Percentiles rank a stretch among this genome's conserved stretches.
phyloP scores from a whole-genome alignment of 2,329 filamentous ascomycete species.

The Cercospora nicotianae region DNA sequence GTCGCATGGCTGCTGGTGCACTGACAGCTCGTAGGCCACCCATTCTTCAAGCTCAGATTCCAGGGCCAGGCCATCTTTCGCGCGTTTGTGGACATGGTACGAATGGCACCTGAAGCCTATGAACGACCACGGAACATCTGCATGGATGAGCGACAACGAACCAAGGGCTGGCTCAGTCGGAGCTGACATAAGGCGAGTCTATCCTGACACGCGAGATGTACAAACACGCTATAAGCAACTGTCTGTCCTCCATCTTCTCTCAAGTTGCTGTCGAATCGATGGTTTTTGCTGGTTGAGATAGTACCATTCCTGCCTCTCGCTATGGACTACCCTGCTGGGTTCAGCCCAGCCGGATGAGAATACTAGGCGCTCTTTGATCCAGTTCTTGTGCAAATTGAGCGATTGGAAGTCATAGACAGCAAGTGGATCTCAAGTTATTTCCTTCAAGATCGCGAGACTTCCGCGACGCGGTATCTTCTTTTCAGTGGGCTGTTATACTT shows the following conservation, averaged over 20 bases:
- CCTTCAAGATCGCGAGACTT: constrained; percentile 19
- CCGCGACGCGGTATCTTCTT: not conserved
- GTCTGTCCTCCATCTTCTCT: not conserved
- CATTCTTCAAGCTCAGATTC: no score
- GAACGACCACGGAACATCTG: no score
- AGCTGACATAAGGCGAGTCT: no score
- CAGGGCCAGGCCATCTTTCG: no score
- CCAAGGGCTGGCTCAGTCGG: no score
- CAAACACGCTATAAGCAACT: not conserved
- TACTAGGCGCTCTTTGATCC: not conserved
- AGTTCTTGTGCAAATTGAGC: not conserved
- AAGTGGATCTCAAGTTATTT: constrained; percentile 11
- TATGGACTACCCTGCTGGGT: not conserved
- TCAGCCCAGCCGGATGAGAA: not conserved
- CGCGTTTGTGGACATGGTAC: no score
- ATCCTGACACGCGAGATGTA: not conserved
- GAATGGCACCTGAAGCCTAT: no score
- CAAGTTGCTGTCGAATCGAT: not conserved
- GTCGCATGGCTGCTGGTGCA: no score
- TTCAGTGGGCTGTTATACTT: not conserved
- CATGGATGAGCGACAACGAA: no score
- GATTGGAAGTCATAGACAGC: constrained; percentile 7
- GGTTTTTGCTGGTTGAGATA: constrained; percentile 8
- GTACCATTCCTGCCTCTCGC: constrained; percentile 10
- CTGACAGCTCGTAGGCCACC: no score